Evolutionary conservation across 2,329 filamentous ascomycete genomes (phyloP), one percentile per base, ranked within the genome.

Genomic region (Laburnicola sp.): DNA sequence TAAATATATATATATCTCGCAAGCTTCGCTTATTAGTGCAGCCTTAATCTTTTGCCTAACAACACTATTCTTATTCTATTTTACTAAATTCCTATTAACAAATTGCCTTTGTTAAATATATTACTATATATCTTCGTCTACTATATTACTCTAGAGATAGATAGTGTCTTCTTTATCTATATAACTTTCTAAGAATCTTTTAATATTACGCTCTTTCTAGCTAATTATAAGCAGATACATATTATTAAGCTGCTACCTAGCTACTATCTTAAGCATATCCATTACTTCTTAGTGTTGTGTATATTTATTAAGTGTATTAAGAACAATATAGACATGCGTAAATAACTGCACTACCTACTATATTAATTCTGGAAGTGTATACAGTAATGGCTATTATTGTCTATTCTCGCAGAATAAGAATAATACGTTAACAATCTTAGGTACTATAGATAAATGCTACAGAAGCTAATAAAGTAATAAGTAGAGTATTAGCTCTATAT

Each of bases 401-500:
- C 58, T 52, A n/a, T 60, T 45, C 1, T 53, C 7, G 28, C 51
- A 61, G 4, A 52, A 58, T 3, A 52, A 53, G 30, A 54, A 65
- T 2, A 68, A 47, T 8, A 34, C 10, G 4, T 66, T 47, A 6
- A 71, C 39, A 6, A 34, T 4, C 16, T 22, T n/a, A 16, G 48
- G 59, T 10, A 54, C 27, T 27, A 2, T 38, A 30, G 3, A 36
- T 31, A 39, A 43, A 25, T 61, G 50, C 9, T 43, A 3, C 32
- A 60, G 68, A 2, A 74, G 54, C 47, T 75, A 74, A 23, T 26
- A 44, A 9, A 73, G 42, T 1, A 76, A 52, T n/a, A 71, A 73
- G 7, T 66, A 62, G 3, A 75, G 4, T 52, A 71, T 62, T 1
- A 58, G 51, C 5, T 69, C 62, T 2, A 64, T 23, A 0, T 44